A percentile compares a stretch with the other conserved stretches of the same genome.
Conservation (phyloP, 2,329 filamentous ascomycete species). For the Leptographium lundbergii region DNA sequence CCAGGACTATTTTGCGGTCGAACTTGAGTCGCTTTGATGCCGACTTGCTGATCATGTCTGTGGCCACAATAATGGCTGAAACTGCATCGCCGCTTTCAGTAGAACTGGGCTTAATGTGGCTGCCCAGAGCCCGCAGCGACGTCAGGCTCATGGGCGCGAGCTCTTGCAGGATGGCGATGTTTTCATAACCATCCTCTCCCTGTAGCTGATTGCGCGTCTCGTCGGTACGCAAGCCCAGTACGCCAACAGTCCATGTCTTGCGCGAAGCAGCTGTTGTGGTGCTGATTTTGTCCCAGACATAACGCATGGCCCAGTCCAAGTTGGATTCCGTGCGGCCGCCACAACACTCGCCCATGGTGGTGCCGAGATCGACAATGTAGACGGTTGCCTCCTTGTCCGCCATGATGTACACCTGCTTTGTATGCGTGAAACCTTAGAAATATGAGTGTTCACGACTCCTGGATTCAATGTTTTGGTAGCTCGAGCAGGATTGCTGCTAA, state of each 20-base stretch:
- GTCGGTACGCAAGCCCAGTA: constrained; percentile 74
- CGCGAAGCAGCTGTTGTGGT: constrained; percentile 54
- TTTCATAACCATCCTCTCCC: constrained; percentile 60
- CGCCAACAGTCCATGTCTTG: constrained; percentile 64
- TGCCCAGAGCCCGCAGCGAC: constrained; percentile 52
- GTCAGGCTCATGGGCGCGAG: constrained; percentile 49
- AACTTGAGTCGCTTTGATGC: constrained; percentile 76
- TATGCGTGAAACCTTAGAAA: neutral
- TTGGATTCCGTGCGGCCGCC: constrained; percentile 64
- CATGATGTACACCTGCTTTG: constrained; percentile 37
- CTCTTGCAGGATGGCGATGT: constrained; percentile 71
- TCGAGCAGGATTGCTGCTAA: neutral
- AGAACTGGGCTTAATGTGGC: constrained; percentile 51
- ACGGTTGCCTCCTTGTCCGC: constrained; percentile 86
- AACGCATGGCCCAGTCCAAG: constrained; percentile 79
- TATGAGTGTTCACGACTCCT: neutral
- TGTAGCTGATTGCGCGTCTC: constrained; percentile 54
- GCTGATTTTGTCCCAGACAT: constrained; percentile 89
- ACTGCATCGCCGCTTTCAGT: constrained; percentile 69
- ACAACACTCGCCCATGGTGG: constrained; percentile 65
- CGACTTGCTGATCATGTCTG: constrained; percentile 64
- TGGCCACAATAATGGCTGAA: constrained; percentile 74
- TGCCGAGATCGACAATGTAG: constrained; percentile 80
- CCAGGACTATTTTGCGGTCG: constrained; percentile 65
- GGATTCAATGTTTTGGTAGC: neutral